A percentile compares a stretch with the other conserved stretches of the same genome.
Conservation (phyloP, 1,139 yeast genomes). For the Wickerhamiella infanticola region DNA sequence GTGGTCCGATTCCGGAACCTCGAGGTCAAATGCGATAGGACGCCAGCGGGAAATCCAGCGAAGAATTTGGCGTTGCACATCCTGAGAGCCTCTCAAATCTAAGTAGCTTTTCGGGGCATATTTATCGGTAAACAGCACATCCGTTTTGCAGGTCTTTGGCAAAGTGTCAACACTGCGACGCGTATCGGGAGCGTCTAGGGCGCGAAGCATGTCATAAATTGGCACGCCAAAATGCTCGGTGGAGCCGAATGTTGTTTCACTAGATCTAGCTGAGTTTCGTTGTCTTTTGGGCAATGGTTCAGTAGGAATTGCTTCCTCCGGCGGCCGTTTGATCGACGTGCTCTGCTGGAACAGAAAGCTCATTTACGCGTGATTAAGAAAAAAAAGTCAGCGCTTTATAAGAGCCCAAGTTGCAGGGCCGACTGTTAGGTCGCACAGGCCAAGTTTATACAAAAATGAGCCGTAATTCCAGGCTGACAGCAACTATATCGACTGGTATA, state of each 20-base stretch:
- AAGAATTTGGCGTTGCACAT: conserved; percentile 51
- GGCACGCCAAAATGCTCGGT: conserved; percentile 19
- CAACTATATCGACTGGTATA: too few species aligned
- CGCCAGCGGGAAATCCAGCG: conserved; percentile 82
- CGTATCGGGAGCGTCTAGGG: conserved; percentile 6
- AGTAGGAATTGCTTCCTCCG: background rate
- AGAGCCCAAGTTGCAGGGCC: too few species aligned
- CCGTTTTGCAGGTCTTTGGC: background rate
- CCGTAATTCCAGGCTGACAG: too few species aligned
- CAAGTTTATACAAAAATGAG: too few species aligned
- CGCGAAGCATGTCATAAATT: conserved; percentile 17
- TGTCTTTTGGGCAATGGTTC: background rate
- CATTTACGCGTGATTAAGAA: conserved; percentile 1
- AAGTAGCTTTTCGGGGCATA: conserved; percentile 63
- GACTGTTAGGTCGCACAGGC: too few species aligned
- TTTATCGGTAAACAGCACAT: conserved; percentile 45
- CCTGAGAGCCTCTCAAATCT: conserved; percentile 70
- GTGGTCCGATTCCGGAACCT: conserved; percentile 8
- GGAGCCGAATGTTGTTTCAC: background rate
- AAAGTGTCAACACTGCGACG: background rate
- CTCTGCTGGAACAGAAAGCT: background rate
- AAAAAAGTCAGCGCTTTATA: too few species aligned
- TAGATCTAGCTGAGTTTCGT: background rate
- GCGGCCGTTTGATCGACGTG: background rate
- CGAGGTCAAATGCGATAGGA: conserved; percentile 36